Evolutionary conservation across 805 yeast species (phyloP), one percentile per base, ranked within the genome.

Genomic region (Yamadazyma laniorum): DNA sequence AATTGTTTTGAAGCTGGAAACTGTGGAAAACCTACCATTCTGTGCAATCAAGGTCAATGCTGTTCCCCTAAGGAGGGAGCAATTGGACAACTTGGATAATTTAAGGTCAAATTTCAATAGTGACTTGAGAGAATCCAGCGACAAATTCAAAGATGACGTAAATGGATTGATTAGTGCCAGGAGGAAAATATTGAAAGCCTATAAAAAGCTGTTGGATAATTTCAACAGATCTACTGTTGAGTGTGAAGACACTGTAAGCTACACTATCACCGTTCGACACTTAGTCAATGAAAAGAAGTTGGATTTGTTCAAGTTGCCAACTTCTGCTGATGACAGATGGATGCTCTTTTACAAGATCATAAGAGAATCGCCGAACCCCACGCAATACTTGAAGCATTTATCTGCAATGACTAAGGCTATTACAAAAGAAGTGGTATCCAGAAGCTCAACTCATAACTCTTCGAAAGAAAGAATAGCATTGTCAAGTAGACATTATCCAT

Each of bases 31-130:
- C 13, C 18, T 29, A 25, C 18, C 29, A 1, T 25, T 32, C 35
- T 13, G 29, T 29, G 18, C 25, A 12, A 12, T 63, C 41, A 35
- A 51, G n/a, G 63, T 58, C 5, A 52, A 36, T 35, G 73, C 64
- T 0, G 55, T 61, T 1, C 65, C 70, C 3, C 32, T 66, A 11
- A 44, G 41, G 6, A 34, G 39, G 5, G 41, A 45, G 6, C 50
- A 63, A 22, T 51, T 56, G 7, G 31, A 44, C 7, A 33, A 43
- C 26, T 45, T 67, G 19, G 63, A 62, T 35, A 37, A 42, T 22
- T 51, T 63, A n/a, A 35, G 25, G 6, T 23, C 30, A 17, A 21
- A 52, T 62, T 29, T 25, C 15, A 31, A 36, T 25, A 7, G 12
- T 9, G 14, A 8, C 13, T 27, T 34, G 11, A 34, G 22, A 18